Base-by-base conservation (phyloP, 768 basidiomycete species). In the Lyophyllum semitale region DNA sequence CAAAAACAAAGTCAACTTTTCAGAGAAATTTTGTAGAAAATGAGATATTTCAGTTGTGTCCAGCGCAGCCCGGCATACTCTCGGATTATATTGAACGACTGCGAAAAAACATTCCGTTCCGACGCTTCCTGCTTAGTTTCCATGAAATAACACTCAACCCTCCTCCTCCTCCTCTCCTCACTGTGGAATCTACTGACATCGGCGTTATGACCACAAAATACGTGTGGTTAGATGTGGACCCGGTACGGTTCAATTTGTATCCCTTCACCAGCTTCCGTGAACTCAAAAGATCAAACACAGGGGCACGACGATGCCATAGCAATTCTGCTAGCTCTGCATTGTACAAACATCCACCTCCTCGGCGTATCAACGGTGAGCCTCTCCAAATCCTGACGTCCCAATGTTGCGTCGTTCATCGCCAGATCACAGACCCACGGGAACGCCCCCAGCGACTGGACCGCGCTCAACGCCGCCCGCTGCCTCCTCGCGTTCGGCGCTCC, bases 241-340 rank as follows among this genome's bases (percentile, higher is more conserved):
- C 87, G 12, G 87, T 86, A 66, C 30, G 82, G 61, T 37, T 18
- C 22, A 11, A n/a, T 33, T 30, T 38, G 20, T 23, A 8, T 43
- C n/a, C 29, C 26, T 7, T 25, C 8, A 13, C 42, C 26, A 18
- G 1, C 17, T 5, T 6, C 17, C 17, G 11, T 9, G 29, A 25
- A 17, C 25, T 47, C 37, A 37, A 20, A 40, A 22, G 46, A 29
- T 9, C 42, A 11, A 43, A 48, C 18, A 41, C 48, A 92, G 90
- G 93, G 93, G 13, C 93, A 95, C 63, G 93, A 96, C 63, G 93
- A 95, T 73, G 94, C 90, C 4, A 85, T 84, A 11, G 92, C 91
- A 3, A 85, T 95, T 48, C 73, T 95, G 65, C 72, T 95, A 8
- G 91, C 91, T 4, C 65, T 89, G 4, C 83, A 91, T 59, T 78